These are phyloP conservation scores for Talaromyces sp. DNA, from an alignment of 2,329 filamentous ascomycete genomes.

Conservation along the genomic window DNA sequence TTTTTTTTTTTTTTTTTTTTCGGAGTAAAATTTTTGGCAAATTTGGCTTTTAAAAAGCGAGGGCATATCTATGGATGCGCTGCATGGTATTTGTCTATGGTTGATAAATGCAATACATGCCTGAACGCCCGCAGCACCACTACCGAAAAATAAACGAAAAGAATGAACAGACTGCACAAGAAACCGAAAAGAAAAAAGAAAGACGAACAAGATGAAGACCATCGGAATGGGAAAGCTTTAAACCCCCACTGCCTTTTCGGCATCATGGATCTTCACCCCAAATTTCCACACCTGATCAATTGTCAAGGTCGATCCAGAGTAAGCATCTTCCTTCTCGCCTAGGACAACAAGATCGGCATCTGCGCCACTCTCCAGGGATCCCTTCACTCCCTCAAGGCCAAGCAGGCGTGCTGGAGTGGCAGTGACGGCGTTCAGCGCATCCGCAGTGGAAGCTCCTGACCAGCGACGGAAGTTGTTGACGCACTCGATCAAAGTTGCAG, in stretches of 20 bases:
- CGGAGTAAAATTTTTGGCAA: neutral
- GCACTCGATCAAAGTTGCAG: slow-evolving; percentile 47
- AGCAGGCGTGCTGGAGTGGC: slow-evolving; percentile 44
- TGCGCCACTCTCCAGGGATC: slow-evolving; percentile 41
- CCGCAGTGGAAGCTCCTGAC: slow-evolving; percentile 42
- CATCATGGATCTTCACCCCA: slow-evolving; percentile 44
- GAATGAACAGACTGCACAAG: neutral
- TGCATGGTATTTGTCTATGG: slow-evolving; percentile 1
- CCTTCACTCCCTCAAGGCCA: slow-evolving; percentile 43
- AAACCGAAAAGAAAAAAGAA: neutral
- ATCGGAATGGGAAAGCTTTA: neutral
- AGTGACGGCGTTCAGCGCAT: slow-evolving; percentile 44
- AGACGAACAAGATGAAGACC: neutral
- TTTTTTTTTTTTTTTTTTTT: too few species aligned
- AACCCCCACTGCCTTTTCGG: slow-evolving; percentile 26
- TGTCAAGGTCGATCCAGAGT: slow-evolving; percentile 36
- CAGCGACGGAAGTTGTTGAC: slow-evolving; percentile 49
- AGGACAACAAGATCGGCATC: slow-evolving; percentile 48
- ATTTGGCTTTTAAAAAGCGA: neutral
- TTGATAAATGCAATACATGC: slow-evolving; percentile 3
- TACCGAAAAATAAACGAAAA: neutral
- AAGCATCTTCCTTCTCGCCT: slow-evolving; percentile 35
- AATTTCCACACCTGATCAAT: slow-evolving; percentile 50
- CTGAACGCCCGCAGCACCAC: slow-evolving; percentile 1
- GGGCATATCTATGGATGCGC: neutral